Evolutionary conservation across 2,329 filamentous ascomycete genomes (phyloP), one percentile per base, ranked within the genome.

Genomic region (Aspergillus transmontanensis): DNA sequence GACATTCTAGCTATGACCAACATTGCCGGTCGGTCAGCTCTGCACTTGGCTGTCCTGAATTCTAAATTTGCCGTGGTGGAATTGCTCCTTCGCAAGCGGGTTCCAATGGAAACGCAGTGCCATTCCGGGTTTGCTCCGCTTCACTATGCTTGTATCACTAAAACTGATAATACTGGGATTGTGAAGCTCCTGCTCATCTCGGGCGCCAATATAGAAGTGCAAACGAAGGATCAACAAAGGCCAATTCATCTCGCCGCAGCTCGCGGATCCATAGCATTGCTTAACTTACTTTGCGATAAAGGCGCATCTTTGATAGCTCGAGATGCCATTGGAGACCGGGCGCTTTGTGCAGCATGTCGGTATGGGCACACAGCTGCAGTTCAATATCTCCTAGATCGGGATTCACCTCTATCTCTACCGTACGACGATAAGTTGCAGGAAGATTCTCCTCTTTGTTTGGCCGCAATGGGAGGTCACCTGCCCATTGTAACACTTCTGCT

Each of bases 371-470:
- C 72, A 3, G 73, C 73, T 46, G 72, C 74, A 46, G 77, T 78
- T 12, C 69, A 72, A 50, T 73, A 67, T 12, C 63, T 80, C 16
- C 68, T 80, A 16, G 70, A 76, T 62, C 66, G 68, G 50, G 76
- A 75, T 4, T 74, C 75, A 9, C 67, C 71, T 5, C 55, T 77
- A 39, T 73, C 71, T 36, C 51, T 70, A 16, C 69, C 69, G 34
- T 71, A 70, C 60, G 70, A 67, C 12, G 67, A 59, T 14, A 66
- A 67, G 23, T 64, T 66, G 30, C 68, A 73, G 28, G 75, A 79
- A 61, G 77, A 80, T 62, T 79, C 78, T 2, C 77, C 76, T 4
- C 61, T 79, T 26, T 79, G 77, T 60, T 64, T 78, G 39, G 78
- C 78, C 23, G 73, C 76, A 9, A 75, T 72, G 65, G 69, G 69